Evolutionary conservation across 148 eudicot species (phyloP).

Genomic region (Camellia granthamiana): DNA sequence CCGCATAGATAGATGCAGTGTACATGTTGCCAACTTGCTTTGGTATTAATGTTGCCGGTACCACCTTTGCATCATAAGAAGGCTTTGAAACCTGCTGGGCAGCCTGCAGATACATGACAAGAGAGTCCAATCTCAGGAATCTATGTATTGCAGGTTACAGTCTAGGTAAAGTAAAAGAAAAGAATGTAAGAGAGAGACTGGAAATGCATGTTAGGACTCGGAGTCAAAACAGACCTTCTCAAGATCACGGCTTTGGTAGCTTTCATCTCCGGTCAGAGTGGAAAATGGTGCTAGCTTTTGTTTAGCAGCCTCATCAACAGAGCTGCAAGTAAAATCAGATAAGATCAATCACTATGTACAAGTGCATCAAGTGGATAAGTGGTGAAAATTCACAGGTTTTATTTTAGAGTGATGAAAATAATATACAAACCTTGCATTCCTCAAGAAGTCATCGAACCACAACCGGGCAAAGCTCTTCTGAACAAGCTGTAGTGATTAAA

Average conservation of each 20-base stretch:
- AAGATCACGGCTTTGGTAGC: slow-evolving; percentile 94
- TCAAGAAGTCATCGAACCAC: slow-evolving; percentile 66
- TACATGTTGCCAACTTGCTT: slow-evolving; percentile 98
- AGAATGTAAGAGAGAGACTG: neutral
- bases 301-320: slow-evolving; percentile 69
- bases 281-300: slow-evolving; percentile 83
- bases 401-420: neutral
- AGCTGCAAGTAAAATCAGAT: slow-evolving; percentile 40
- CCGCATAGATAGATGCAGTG: slow-evolving; percentile 94
- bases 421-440: slow-evolving; percentile 70
- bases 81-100: slow-evolving; percentile 79
- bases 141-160: neutral
- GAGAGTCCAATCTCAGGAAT: neutral
- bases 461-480: slow-evolving; percentile 95
- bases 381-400: neutral
- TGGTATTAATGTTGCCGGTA: slow-evolving; percentile 82
- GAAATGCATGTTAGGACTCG: neutral
- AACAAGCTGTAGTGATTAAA: slow-evolving; percentile 72
- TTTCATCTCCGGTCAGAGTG: slow-evolving; percentile 62
- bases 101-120: slow-evolving; percentile 42
- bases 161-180: neutral
- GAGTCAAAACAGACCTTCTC: slow-evolving; percentile 63
- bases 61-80: slow-evolving; percentile 68
- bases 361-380: slow-evolving; percentile 7
- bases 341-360: neutral